Percentiles rank a stretch among this genome's conserved stretches.
These are phyloP conservation scores for Amaranthus palmeri DNA, from an alignment of 148 eudicot genomes.

Conservation along the genomic window DNA sequence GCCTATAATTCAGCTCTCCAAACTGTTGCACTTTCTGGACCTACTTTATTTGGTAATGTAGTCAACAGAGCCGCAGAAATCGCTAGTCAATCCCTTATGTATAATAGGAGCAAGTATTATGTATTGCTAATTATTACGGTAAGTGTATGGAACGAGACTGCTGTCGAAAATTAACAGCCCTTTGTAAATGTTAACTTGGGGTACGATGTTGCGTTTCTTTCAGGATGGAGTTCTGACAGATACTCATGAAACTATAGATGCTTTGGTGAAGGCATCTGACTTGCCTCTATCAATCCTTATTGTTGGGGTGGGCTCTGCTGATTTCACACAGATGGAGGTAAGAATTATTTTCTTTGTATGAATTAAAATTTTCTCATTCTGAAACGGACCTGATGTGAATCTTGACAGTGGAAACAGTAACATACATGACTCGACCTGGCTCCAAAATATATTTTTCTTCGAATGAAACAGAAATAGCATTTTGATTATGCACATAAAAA, in stretches of 20 bases:
- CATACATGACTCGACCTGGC: no score
- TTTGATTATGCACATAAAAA: no score
- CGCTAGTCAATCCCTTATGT: conserved; percentile 55
- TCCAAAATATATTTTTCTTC: no score
- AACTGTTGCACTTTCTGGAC: conserved; percentile 67
- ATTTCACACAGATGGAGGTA: conserved; percentile 92
- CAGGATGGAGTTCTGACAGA: conserved; percentile 95
- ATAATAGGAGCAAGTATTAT: conserved; percentile 52
- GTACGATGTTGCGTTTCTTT: neutral
- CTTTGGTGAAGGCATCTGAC: conserved; percentile 80
- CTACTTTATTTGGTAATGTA: conserved; percentile 78
- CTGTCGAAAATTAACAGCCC: neutral
- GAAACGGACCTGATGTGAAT: no score
- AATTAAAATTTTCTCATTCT: neutral
- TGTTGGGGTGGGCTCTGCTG: conserved; percentile 89
- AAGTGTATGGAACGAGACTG: conserved; percentile 8
- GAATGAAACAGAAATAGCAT: no score
- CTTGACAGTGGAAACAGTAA: no score
- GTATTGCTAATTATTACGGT: conserved; percentile 83
- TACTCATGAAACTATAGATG: conserved; percentile 74
- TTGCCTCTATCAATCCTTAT: conserved; percentile 82
- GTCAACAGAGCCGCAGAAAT: conserved; percentile 74
- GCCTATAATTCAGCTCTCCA: conserved; percentile 63
- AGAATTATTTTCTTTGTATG: neutral
- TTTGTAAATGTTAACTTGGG: neutral